Percentiles rank a stretch among this genome's conserved stretches.
Conservation (phyloP, 78 protist species). For the Mastigamoeba balamuthi region DNA sequence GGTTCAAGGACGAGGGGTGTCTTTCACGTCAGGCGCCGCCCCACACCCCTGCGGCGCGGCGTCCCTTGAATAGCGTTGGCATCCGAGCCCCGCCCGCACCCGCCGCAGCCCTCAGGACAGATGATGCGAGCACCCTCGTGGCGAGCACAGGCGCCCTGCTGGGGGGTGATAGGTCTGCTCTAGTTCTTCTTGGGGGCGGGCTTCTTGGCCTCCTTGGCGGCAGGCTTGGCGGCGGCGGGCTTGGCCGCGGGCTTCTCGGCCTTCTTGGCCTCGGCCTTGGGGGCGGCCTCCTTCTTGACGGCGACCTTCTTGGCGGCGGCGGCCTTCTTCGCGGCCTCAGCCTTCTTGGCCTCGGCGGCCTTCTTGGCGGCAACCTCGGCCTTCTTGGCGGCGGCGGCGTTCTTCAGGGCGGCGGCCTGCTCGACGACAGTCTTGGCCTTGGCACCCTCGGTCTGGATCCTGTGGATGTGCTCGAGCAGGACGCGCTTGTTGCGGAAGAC, state of each 20-base stretch:
- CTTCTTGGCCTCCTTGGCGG: neutral
- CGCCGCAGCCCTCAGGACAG: no score
- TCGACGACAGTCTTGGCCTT: constrained; percentile 70
- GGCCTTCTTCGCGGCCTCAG: neutral
- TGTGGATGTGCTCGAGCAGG: constrained; percentile 93
- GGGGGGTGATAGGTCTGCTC: no score
- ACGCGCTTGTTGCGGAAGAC: constrained; percentile 97
- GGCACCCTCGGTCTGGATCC: constrained; percentile 74
- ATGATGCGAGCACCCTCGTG: no score
- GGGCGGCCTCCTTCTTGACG: constrained; percentile 10
- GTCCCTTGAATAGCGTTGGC: no score
- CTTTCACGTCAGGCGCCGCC: no score
- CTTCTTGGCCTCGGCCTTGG: neutral
- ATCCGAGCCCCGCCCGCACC: no score
- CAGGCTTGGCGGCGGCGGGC: neutral
- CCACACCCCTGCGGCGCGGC: no score
- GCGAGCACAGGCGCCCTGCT: no score
- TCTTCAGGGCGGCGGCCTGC: constrained; percentile 89
- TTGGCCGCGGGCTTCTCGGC: neutral
- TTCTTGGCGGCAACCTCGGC: constrained; percentile 5
- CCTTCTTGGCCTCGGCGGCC: neutral
- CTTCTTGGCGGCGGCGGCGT: constrained; percentile 5
- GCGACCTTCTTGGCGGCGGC: neutral
- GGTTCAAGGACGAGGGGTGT: no score
- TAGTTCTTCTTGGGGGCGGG: neutral